Base-by-base conservation (phyloP, 2,329 filamentous ascomycete species). In the Ophiobolus disseminans region DNA sequence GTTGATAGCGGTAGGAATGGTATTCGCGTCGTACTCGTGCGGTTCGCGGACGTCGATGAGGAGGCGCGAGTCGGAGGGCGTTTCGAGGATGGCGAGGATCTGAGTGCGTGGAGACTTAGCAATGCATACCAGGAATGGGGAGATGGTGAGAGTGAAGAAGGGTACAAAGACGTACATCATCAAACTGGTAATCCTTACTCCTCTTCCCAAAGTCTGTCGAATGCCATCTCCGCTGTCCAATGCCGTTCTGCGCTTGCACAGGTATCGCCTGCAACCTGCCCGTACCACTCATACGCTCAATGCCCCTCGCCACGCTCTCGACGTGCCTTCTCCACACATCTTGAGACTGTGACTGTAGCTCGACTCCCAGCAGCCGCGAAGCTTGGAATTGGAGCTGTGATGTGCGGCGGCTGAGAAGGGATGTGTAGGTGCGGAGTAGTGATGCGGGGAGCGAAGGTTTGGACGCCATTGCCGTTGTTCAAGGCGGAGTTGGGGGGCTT, bases 1-100 rank as follows among this genome's bases (percentile, higher is more conserved):
- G 77, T 93, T 93, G 64, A 93, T 76, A 1, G 91, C 86, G 36
- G 83, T 83, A 1, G 94, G 94, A 66, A 99, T 97, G 54, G 78
- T 82, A 7, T 83, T 84, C 5, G 77, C 70, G 40, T 74, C 62
- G 50, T 88, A 82, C 70, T 94, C 90, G 55, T 65, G 61, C 2
- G 88, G 87, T 70, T 93, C 89, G 69, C 90, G 89, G 42, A 87
- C 83, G 73, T 92, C 89, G 55, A 72, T 65, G 51, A 73, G 41
- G 70, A 75, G 50, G 56, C 60, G 52, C 36, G 66, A 61, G 43
- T 61, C 37, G 34, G 60, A 57, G 5, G 65, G 62, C 26, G 54
- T 48, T 54, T 65, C 54, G 50, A 65, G 38, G 35, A 76, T 63
- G 46, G 67, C 49, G 44, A 75, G 68, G 46, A 77, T 57, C 60